phyloP scores from a whole-genome alignment of 1,284 basidiomycete genomes.

The Trichosporon coremiiforme region DNA sequence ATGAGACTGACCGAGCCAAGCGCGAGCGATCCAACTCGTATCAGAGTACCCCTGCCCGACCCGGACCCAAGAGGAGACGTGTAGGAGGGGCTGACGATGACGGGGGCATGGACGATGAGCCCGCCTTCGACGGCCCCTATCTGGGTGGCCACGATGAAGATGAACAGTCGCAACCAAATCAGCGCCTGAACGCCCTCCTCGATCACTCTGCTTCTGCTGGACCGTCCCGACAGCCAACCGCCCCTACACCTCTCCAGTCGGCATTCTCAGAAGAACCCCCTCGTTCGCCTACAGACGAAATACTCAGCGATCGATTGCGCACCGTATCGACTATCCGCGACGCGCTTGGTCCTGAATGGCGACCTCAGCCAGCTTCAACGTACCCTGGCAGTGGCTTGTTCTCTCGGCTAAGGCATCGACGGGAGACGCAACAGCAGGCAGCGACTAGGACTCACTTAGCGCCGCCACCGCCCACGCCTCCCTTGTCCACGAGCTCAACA shows the following conservation, averaged over 20 bases:
- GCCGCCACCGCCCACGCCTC: conserved; percentile 20
- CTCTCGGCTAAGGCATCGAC: conserved; percentile 8
- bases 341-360: conserved; percentile 31
- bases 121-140: conserved; percentile 1
- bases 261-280: conserved; percentile 11
- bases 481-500: conserved; percentile 1
- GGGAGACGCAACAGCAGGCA: conserved; percentile 11
- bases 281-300: conserved; percentile 36
- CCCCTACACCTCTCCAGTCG: background rate
- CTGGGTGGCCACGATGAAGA: background rate
- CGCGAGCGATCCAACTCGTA: conserved; percentile 30
- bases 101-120: conserved; percentile 15
- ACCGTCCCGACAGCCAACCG: background rate
- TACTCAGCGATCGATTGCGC: conserved; percentile 40
- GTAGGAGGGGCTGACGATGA: conserved; percentile 23
- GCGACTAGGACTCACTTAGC: conserved; percentile 11
- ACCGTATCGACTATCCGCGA: conserved; percentile 41
- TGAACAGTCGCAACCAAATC: background rate
- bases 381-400: conserved; percentile 13
- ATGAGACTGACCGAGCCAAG: conserved; percentile 21
- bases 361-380: conserved; percentile 1
- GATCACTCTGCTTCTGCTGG: background rate
- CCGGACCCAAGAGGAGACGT: conserved; percentile 24
- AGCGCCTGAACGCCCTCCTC: background rate
- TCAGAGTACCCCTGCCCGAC: conserved; percentile 21